Base-by-base conservation (phyloP, 2,329 filamentous ascomycete genomes). In the Trichoderma oligosporum region DNA sequence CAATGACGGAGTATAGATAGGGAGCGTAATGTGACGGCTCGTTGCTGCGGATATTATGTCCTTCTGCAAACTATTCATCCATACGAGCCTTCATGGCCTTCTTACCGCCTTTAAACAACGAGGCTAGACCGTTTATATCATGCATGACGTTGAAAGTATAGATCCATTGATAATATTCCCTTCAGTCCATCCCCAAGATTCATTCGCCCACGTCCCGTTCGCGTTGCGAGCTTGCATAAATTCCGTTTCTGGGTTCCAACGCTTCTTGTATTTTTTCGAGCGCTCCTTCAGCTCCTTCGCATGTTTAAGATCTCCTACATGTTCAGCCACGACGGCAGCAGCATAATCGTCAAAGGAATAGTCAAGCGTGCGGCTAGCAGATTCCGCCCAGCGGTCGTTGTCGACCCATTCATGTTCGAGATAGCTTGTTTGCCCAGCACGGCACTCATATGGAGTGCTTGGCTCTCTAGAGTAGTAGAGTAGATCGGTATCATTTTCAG, bases 91-190 rank as follows among this genome's bases (percentile, higher is more conserved):
- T 74, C 68, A 78, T 69, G 9, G 68, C 70, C 2, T 63, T 57
- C 7, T 61, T 62, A 8, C 69, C 69, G 9, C 68, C 68, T 27
- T 68, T 66, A 51, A 78, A 74, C n/a, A 78, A 64, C 1, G 49
- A 55, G 4, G 75, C 73, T 1, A 79, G 65, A 1, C 74, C 76
- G 9, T 67, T 62, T 0, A 73, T 64, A 59, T 78, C 76, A 61
- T 79, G 77, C 67, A 76, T 71, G 8, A 78, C 76, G 45, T 76
- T 73, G 61, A 79, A 78, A 0, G 75, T 77, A 62, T 79, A 79
- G n/a, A 76, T 74, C 76, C 76, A 78, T 46, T 76, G n/a, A n/a
- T n/a, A n/a, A n/a, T 70, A 60, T 78, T 75, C 12, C 76, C 76
- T 63, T 78, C 76, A 0, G 76, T 76, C 76, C 76, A 79, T 29